A percentile compares a stretch with the other conserved stretches of the same genome.
phyloP scores from a whole-genome alignment of 208 protist genomes.

The Blastocrithidia nonstop region DNA sequence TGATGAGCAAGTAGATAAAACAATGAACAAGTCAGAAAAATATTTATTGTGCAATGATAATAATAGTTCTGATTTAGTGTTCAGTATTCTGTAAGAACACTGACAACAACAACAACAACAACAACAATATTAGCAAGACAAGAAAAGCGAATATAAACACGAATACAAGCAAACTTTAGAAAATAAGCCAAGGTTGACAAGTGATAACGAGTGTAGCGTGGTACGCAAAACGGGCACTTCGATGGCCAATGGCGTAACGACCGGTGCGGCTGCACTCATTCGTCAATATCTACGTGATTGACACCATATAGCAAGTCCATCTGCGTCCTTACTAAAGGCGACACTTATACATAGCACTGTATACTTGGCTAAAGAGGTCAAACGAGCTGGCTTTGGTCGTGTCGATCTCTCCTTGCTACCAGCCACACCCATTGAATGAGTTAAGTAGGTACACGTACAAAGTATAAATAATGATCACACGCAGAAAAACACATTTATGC shows the following conservation, averaged over 20 bases:
- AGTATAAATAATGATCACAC: background rate
- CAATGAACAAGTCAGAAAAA: no score
- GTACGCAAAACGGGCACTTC: conserved; percentile 56
- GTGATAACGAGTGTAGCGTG: conserved; percentile 13
- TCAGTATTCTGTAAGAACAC: no score
- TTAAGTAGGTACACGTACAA: background rate
- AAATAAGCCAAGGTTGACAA: background rate
- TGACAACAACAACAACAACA: conserved; percentile 1
- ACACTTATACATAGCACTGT: conserved; percentile 31
- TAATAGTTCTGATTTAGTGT: no score
- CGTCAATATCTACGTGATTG: conserved; percentile 66
- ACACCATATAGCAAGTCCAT: conserved; percentile 17
- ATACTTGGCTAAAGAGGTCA: conserved; percentile 1
- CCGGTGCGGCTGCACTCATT: conserved; percentile 62
- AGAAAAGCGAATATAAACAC: background rate
- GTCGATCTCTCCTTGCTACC: conserved; percentile 37
- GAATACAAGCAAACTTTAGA: conserved; percentile 2
- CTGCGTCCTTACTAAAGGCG: conserved; percentile 37
- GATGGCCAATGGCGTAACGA: conserved; percentile 78
- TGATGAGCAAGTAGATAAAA: no score
- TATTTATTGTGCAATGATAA: no score
- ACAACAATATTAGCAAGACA: background rate
- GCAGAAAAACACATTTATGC: no score
- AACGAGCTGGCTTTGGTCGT: conserved; percentile 29
- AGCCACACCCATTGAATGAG: conserved; percentile 2